Percentiles rank a stretch among this genome's conserved stretches.
phyloP scores from a whole-genome alignment of 108 stramenopile genomes.

The Nitzschia inconspicua region DNA sequence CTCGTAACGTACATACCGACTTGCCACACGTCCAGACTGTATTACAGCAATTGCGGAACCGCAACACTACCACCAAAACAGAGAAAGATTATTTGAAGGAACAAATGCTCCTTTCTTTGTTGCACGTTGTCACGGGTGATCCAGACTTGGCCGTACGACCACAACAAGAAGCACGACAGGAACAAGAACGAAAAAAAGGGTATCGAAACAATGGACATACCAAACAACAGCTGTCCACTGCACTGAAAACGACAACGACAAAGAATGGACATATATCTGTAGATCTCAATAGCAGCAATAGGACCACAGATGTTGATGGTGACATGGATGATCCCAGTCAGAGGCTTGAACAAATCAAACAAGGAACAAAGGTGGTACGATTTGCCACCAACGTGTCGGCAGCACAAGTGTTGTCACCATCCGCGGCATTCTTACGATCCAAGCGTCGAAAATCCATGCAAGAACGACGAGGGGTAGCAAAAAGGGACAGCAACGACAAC shows the following conservation, averaged over 20 bases:
- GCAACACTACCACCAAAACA: constrained; percentile 16
- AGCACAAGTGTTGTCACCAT: too few species aligned
- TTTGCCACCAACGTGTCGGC: constrained; percentile 3
- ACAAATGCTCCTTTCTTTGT: constrained; percentile 51
- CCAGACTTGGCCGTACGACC: constrained; percentile 19
- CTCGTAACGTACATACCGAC: constrained; percentile 26
- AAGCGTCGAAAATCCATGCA: constrained; percentile 27
- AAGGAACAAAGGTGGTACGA: constrained; percentile 7
- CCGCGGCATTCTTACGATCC: too few species aligned
- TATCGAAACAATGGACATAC: not conserved
- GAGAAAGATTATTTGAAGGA: constrained; percentile 44
- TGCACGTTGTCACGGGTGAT: constrained; percentile 38
- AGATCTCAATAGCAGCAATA: not conserved
- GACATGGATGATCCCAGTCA: not conserved
- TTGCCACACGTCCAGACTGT: constrained; percentile 53
- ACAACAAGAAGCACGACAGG: constrained; percentile 23
- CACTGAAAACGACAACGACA: not conserved
- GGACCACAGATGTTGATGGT: not conserved
- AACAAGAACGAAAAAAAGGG: constrained; percentile 8
- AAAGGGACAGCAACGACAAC: not conserved
- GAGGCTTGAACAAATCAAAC: constrained; percentile 27
- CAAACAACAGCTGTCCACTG: not conserved
- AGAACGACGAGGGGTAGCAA: constrained; percentile 2
- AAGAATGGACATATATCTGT: too few species aligned
- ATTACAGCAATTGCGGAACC: constrained; percentile 36